Conservation (phyloP, 768 basidiomycete species). For the Suillus cothurnatus region DNA sequence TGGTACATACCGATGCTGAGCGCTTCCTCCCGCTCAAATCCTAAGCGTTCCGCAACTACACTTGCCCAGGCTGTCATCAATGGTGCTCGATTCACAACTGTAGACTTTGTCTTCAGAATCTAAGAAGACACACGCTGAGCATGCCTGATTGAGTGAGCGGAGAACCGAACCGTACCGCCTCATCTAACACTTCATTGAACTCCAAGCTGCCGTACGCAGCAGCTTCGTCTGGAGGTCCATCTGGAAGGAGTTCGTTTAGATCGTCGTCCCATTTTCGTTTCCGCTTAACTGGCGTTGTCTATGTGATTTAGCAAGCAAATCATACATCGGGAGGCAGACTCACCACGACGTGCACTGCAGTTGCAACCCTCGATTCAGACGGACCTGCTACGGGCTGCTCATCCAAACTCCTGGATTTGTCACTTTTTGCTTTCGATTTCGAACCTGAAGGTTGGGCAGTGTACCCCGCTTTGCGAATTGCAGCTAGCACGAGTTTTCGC, state of each 20-base stretch:
- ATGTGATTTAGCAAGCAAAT: slow-evolving; percentile 9
- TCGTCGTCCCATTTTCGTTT: slow-evolving; percentile 47
- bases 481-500: slow-evolving; percentile 57
- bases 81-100: slow-evolving; percentile 88
- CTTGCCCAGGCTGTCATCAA: slow-evolving; percentile 95
- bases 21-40: slow-evolving; percentile 88
- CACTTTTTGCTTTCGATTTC: slow-evolving; percentile 10
- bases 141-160: background rate
- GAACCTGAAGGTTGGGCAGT: slow-evolving; percentile 21
- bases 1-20: slow-evolving; percentile 77
- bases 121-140: slow-evolving; percentile 29
- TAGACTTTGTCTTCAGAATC: slow-evolving; percentile 60
- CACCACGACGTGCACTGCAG: slow-evolving; percentile 36
- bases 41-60: slow-evolving; percentile 81
- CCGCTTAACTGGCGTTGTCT: slow-evolving; percentile 53
- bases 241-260: slow-evolving; percentile 61
- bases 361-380: slow-evolving; percentile 17
- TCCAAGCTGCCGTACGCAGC: slow-evolving; percentile 56
- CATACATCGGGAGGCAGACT: slow-evolving; percentile 6
- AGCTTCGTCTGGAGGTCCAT: slow-evolving; percentile 51
- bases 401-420: background rate
- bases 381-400: slow-evolving; percentile 10
- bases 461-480: slow-evolving; percentile 69
- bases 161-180: slow-evolving; percentile 34
- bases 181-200: slow-evolving; percentile 74